Percentiles rank a stretch among this genome's conserved stretches.
Evolutionary conservation across 495 filamentous ascomycete genomes (phyloP).

Genomic region (Beverwykella pulmonaria): DNA sequence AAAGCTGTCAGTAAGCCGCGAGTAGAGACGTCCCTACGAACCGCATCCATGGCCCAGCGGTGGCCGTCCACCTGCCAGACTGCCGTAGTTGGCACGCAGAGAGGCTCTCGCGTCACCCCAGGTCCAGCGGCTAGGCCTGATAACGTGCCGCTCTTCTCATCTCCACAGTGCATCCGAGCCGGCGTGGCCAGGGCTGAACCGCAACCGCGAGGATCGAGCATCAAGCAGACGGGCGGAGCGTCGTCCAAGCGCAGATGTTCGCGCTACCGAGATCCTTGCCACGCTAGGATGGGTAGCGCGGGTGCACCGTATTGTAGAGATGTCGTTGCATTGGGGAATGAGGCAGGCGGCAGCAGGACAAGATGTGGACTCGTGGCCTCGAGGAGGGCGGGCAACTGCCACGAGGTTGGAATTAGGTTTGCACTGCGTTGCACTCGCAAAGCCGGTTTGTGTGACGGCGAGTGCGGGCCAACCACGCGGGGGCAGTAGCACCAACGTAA

Average conservation of each 20-base stretch:
- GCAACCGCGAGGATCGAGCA: neutral
- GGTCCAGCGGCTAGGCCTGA: neutral
- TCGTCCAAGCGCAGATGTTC: neutral
- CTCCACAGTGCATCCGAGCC: neutral
- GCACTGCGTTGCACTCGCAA: neutral
- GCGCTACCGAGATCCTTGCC: neutral
- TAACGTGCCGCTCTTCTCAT: slow-evolving; percentile 12
- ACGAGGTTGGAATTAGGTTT: slow-evolving; percentile 24
- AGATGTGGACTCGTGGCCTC: neutral
- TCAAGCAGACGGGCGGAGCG: neutral
- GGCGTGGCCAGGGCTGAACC: neutral
- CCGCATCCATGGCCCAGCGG: neutral
- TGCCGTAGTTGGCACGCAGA: slow-evolving; percentile 9
- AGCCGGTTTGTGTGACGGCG: slow-evolving; percentile 9
- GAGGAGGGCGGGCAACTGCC: neutral
- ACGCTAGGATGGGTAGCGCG: slow-evolving; percentile 20
- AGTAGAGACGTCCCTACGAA: neutral
- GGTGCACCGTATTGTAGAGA: slow-evolving; percentile 14
- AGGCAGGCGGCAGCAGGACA: neutral
- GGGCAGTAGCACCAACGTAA: neutral
- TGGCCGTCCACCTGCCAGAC: slow-evolving; percentile 15
- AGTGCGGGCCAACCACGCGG: neutral
- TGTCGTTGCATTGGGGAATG: neutral
- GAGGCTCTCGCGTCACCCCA: neutral
- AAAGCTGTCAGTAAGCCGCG: neutral